Evolutionary conservation across 2,329 filamentous ascomycete genomes (phyloP), one percentile per base, ranked within the genome.

Genomic region (Juglanconis juglandina): DNA sequence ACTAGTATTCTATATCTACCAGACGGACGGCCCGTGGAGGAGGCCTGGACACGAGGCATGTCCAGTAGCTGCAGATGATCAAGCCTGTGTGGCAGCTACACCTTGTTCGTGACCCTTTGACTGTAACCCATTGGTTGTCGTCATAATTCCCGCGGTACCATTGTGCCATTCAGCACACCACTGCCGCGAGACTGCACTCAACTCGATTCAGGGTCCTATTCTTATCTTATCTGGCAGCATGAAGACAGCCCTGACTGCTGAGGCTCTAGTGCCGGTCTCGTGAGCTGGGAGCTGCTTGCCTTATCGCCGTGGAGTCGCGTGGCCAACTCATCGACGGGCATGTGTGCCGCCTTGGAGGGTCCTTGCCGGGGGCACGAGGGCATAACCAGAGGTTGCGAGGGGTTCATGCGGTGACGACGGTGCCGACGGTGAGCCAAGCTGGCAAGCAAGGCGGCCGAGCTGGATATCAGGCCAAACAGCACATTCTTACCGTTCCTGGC

Each of bases 141-240:
- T 47, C 37, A 17, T 24, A 3, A 24, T 34, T 35, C 44, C 37
- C 53, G 24, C 17, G 14, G 14, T 34, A 39, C 37, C 42, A n/a
- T 44, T n/a, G 41, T 47, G 44, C 44, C n/a, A 47, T 2, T n/a
- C 44, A 47, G 14, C 9, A 24, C 44, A 47, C 9, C 44, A 47
- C n/a, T 24, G 44, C 9, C 44, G 44, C 17, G 44, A 17, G 44
- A 42, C 39, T 42, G n/a, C 39, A 42, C 39, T 3, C 39, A 11
- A 42, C 37, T 5, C 33, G n/a, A 56, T 34, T 39, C 37, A 56
- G 53, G 47, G 47, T 52, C 32, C n/a, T 5, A 35, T 39, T 2
- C 17, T 59, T 59, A 59, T 59, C 60, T 59, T 52, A 37, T 51
- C 52, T 51, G 17, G 41, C 48, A 41, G 59, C 59, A 53, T 61